Percentiles rank a stretch among this genome's conserved stretches.
Conservation (phyloP, 768 basidiomycete species). For the Chalciporus pseudorubinellus region DNA sequence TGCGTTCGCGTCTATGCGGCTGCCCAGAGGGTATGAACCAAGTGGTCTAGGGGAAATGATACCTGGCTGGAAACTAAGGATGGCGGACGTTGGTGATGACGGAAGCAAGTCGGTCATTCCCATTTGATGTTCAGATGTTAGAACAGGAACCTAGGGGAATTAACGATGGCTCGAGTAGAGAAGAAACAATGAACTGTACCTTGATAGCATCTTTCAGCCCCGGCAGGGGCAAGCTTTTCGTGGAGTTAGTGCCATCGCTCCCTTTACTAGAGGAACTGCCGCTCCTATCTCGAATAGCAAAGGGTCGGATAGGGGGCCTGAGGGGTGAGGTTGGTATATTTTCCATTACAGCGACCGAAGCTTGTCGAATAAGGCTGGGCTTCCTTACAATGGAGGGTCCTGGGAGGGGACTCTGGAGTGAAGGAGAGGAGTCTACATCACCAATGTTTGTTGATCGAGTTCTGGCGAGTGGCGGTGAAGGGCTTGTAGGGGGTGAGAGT, state of each 20-base stretch:
- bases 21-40: conserved; percentile 25
- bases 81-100: conserved; percentile 60
- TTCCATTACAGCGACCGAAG: conserved; percentile 57
- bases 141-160: conserved; percentile 52
- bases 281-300: conserved; percentile 46
- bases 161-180: neutral
- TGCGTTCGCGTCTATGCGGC: conserved; percentile 33
- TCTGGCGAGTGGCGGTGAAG: conserved; percentile 33
- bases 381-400: conserved; percentile 20
- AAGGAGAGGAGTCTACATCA: conserved; percentile 18
- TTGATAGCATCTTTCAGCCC: conserved; percentile 74
- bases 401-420: conserved; percentile 9
- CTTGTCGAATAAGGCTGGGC: conserved; percentile 47
- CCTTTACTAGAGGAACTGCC: conserved; percentile 46
- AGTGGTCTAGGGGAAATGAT: conserved; percentile 40
- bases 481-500: conserved; percentile 25
- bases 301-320: conserved; percentile 45
- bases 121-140: conserved; percentile 67
- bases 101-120: conserved; percentile 70
- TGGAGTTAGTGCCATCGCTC: conserved; percentile 31
- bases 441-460: conserved; percentile 34
- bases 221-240: conserved; percentile 42
- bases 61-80: conserved; percentile 37
- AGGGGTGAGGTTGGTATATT: conserved; percentile 37
- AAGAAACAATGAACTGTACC: conserved; percentile 35